These are phyloP conservation scores for Porcisia deanei DNA, from an alignment of 208 protist genomes.

Conservation along the genomic window DNA sequence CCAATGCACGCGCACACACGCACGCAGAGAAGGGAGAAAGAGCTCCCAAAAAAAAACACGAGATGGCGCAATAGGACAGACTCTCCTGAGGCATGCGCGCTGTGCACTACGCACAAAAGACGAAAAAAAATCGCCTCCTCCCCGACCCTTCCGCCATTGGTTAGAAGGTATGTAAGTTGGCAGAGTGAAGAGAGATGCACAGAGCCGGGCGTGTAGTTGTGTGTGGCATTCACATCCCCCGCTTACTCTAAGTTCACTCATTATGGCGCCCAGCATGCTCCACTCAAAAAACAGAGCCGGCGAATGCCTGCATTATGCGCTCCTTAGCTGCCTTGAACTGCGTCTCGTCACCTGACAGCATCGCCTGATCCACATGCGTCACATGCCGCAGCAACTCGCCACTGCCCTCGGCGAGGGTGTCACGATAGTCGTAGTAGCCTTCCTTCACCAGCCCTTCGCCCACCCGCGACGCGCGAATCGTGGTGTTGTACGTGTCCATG, in stretches of 20 bases:
- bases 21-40: too few relatives aligned
- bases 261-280: not conserved
- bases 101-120: too few relatives aligned
- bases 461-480: constrained; percentile 66
- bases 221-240: too few relatives aligned
- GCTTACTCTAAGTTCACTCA: not conserved
- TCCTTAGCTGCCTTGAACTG: constrained; percentile 60
- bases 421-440: constrained; percentile 57
- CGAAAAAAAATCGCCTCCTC: not conserved
- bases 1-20: too few relatives aligned
- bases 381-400: constrained; percentile 49
- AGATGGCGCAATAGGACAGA: too few relatives aligned
- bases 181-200: not conserved
- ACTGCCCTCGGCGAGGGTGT: constrained; percentile 10
- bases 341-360: constrained; percentile 66
- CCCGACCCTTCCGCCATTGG: not conserved
- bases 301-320: constrained; percentile 47
- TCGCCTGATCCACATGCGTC: constrained; percentile 62
- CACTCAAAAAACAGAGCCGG: constrained; percentile 13
- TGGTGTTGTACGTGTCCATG: constrained; percentile 85
- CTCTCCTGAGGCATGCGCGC: too few relatives aligned
- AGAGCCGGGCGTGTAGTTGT: not conserved
- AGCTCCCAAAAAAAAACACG: too few relatives aligned
- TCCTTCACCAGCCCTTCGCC: constrained; percentile 73
- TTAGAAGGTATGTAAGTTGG: not conserved